Conservation (phyloP, 768 basidiomycete species). For the Cubamyces lactineus region DNA sequence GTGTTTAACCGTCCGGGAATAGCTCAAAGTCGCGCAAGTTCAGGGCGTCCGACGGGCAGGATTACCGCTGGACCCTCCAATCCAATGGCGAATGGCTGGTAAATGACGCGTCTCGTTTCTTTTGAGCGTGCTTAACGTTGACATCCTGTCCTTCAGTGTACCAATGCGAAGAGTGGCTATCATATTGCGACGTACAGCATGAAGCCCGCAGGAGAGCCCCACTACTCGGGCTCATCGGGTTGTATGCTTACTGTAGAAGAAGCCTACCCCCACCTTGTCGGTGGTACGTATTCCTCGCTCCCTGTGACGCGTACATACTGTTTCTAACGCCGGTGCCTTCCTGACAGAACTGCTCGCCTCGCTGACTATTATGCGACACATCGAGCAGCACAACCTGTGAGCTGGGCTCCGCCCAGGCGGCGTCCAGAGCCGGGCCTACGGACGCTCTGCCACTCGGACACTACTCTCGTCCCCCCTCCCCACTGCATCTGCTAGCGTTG, state of each 20-base stretch:
- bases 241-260: conserved; percentile 69
- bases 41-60: conserved; percentile 58
- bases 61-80: conserved; percentile 63
- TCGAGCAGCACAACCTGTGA: conserved; percentile 50
- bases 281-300: conserved; percentile 46
- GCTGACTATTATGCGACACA: conserved; percentile 66
- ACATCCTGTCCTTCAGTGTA: conserved; percentile 47
- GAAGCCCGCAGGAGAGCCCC: conserved; percentile 57
- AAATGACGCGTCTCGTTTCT: conserved; percentile 29
- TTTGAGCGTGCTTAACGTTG: not conserved
- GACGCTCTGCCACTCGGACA: not conserved
- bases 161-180: conserved; percentile 47
- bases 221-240: conserved; percentile 57
- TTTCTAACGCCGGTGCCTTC: conserved; percentile 11
- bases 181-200: conserved; percentile 65
- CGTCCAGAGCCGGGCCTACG: conserved; percentile 9
- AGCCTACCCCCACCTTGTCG: conserved; percentile 54
- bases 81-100: conserved; percentile 69
- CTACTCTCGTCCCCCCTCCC: not conserved
- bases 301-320: not conserved
- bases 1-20: not conserved
- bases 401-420: conserved; percentile 9
- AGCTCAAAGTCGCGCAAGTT: conserved; percentile 57
- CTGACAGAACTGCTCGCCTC: conserved; percentile 60
- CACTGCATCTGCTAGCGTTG: not conserved